phyloP scores from a whole-genome alignment of 1,284 basidiomycete species.

The Sanghuangporus sanghuang region DNA sequence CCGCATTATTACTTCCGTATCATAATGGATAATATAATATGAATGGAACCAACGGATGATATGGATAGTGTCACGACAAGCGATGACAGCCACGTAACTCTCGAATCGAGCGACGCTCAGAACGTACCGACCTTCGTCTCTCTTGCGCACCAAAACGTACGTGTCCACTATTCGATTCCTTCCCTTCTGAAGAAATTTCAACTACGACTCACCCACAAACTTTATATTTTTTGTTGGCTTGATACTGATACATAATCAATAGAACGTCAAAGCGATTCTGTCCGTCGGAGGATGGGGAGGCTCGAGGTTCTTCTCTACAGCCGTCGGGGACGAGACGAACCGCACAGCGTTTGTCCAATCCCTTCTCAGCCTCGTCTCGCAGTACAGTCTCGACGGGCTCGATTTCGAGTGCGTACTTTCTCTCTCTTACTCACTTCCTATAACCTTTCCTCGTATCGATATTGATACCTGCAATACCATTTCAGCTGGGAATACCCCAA shows the following conservation, averaged over 20 bases:
- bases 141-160: slow-evolving; percentile 48
- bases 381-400: slow-evolving; percentile 75
- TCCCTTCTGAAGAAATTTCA: too few relatives aligned
- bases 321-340: slow-evolving; percentile 55
- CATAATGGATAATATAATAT: background rate
- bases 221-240: background rate
- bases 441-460: background rate
- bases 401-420: slow-evolving; percentile 77
- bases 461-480: background rate
- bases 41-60: background rate
- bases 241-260: slow-evolving; percentile 25
- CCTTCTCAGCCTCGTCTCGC: slow-evolving; percentile 51
- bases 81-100: slow-evolving; percentile 35
- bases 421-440: background rate
- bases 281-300: slow-evolving; percentile 90
- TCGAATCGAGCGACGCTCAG: slow-evolving; percentile 37
- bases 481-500: slow-evolving; percentile 86
- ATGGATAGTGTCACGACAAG: slow-evolving; percentile 36
- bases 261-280: slow-evolving; percentile 66
- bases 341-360: slow-evolving; percentile 66
- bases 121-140: slow-evolving; percentile 49
- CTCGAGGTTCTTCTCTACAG: slow-evolving; percentile 70
- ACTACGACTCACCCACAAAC: too few relatives aligned
- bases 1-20: background rate
- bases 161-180: too few relatives aligned